A percentile compares a stretch with the other conserved stretches of the same genome.
These are phyloP conservation scores for Cryphonectria japonica DNA, from an alignment of 2,329 filamentous ascomycete species.

Conservation along the genomic window DNA sequence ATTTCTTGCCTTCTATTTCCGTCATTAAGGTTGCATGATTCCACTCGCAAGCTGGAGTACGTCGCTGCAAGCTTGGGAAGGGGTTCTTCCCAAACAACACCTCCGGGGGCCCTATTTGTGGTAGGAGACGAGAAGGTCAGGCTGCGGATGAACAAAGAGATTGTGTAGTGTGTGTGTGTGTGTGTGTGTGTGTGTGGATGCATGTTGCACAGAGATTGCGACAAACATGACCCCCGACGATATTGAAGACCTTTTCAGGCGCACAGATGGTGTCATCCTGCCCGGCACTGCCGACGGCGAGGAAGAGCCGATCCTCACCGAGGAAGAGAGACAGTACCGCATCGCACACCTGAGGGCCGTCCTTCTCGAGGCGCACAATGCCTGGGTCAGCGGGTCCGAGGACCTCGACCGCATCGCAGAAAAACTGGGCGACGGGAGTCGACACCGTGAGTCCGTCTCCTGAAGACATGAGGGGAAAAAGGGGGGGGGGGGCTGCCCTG, in stretches of 20 bases:
- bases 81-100: conserved; percentile 15
- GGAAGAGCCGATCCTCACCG: conserved; percentile 28
- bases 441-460: conserved; percentile 51
- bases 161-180: too few species aligned
- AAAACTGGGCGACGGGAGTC: conserved; percentile 58
- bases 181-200: conserved; percentile 8
- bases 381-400: conserved; percentile 45
- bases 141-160: neutral
- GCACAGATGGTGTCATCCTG: conserved; percentile 37
- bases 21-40: conserved; percentile 24
- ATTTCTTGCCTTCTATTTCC: conserved; percentile 18
- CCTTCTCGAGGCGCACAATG: conserved; percentile 43
- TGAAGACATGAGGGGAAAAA: neutral
- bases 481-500: neutral
- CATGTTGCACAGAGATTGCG: conserved; percentile 7
- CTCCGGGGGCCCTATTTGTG: neutral
- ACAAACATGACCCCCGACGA: conserved; percentile 43
- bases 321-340: conserved; percentile 32
- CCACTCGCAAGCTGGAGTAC: conserved; percentile 14
- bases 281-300: conserved; percentile 37
- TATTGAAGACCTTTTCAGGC: conserved; percentile 42
- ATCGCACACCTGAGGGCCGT: conserved; percentile 41
- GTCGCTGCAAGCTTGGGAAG: conserved; percentile 7
- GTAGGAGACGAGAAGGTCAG: neutral
- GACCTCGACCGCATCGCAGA: conserved; percentile 53